A percentile compares a stretch with the other conserved stretches of the same genome.
These are phyloP conservation scores for Aegilops speltoides DNA, from an alignment of 176 grass and related monocot species.

Conservation along the genomic window DNA sequence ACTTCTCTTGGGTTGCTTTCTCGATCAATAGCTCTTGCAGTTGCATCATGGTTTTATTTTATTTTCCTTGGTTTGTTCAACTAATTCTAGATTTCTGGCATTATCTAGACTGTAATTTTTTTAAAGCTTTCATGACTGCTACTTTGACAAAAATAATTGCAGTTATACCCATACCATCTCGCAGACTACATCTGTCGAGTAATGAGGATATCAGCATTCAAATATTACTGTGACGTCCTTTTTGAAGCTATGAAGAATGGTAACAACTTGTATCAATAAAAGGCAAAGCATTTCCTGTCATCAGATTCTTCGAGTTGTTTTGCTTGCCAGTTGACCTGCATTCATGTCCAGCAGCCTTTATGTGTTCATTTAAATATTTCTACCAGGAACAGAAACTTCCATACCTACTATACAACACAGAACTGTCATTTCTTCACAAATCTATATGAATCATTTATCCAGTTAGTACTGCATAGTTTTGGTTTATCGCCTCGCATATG, in stretches of 20 bases:
- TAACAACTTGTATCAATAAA: conserved; percentile 24
- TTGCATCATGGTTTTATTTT: not conserved
- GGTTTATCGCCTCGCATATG: not conserved
- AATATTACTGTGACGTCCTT: conserved; percentile 90
- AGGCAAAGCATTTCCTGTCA: not conserved
- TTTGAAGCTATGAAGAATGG: conserved; percentile 99
- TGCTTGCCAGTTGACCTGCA: not conserved
- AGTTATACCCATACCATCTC: conserved; percentile 96
- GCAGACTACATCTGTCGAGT: conserved; percentile 80
- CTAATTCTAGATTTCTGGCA: not conserved
- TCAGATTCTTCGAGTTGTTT: not conserved
- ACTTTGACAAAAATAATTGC: conserved; percentile 27
- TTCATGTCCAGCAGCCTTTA: not conserved
- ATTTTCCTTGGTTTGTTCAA: not conserved
- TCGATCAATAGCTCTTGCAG: not conserved
- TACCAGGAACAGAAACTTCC: not conserved
- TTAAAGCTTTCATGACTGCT: conserved; percentile 5
- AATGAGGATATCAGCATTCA: conserved; percentile 84
- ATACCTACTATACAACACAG: not conserved
- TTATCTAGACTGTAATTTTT: not conserved
- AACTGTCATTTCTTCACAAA: not conserved
- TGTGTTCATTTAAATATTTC: not conserved
- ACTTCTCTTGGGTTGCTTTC: not conserved
- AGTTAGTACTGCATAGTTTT: not conserved
- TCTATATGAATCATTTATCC: not conserved